Base-by-base conservation (phyloP, 306 rosid species). In the Oxytropis ochrocephala region DNA sequence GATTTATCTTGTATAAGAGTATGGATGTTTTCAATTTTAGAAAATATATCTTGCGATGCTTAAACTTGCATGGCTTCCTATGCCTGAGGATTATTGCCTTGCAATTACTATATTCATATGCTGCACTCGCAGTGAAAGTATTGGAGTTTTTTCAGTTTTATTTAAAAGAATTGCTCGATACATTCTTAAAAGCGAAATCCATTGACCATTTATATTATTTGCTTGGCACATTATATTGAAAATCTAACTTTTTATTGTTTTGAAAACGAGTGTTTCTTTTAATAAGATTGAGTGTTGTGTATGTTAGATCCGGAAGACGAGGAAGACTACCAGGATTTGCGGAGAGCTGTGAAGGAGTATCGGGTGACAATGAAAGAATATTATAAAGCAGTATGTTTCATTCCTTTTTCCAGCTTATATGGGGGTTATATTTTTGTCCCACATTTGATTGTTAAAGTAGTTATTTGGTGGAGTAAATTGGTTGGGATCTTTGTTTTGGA, bases 331-430 rank as follows among this genome's bases (percentile, higher is more conserved):
- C 88, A 85, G 75, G 60, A 42, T 68, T 85, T 83, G 68, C 95
- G 96, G 24, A 84, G 16, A 81, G 90, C 89, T 69, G 89, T 85
- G 69, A 91, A 80, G 91, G 95, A 94, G 79, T 72, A 87, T 69
- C 81, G 91, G 49, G 78, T 11, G 35, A 60, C 85, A 38, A 87
- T 69, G 96, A 88, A 64, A 58, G 97, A 88, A 70, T 91, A 91
- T 75, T 84, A 82, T 78, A 81, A 61, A 82, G 91, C 92, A 21
- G 99, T 94, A 87, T 30, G 92, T 83, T 63, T 18, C 77, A 50
- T 58, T 80, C 41, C 49, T 30, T 66, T 50, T 27, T 63, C 44
- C 61, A 57, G 41, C 35, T 59, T 56, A 11, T 56, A 11, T 47
- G 32, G 24, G 36, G 57, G 39, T 72, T 74, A 42, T 64, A 68